phyloP scores from a whole-genome alignment of 768 basidiomycete genomes.

The Mycena amicta region DNA sequence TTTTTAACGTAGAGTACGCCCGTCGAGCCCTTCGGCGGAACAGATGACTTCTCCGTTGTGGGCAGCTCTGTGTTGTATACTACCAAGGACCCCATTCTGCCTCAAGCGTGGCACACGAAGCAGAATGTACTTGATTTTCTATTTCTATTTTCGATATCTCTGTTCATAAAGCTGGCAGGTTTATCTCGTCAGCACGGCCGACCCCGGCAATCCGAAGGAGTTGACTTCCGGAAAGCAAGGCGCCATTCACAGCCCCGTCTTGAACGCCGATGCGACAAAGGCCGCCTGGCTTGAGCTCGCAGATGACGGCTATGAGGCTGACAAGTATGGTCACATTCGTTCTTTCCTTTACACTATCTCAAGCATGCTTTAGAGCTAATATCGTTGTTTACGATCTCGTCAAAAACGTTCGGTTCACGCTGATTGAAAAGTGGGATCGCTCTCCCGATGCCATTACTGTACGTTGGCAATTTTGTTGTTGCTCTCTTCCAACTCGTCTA shows the following conservation, averaged over 20 bases:
- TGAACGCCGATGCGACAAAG: constrained; percentile 67
- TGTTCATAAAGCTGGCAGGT: constrained; percentile 38
- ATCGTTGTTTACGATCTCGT: constrained; percentile 78
- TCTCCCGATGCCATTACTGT: constrained; percentile 67
- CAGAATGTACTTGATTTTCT: constrained; percentile 65
- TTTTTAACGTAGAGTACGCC: constrained; percentile 55
- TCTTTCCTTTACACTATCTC: constrained; percentile 2
- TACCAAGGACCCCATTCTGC: constrained; percentile 79
- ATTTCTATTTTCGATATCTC: neutral
- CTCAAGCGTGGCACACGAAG: constrained; percentile 84
- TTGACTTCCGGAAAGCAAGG: constrained; percentile 86
- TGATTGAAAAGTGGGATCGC: constrained; percentile 87
- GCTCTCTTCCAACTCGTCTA: neutral
- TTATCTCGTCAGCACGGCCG: constrained; percentile 65
- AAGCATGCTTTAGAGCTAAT: constrained; percentile 52
- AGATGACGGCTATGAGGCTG: constrained; percentile 87
- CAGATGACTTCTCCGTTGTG: constrained; percentile 80
- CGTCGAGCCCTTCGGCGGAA: constrained; percentile 86
- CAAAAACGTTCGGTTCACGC: constrained; percentile 65
- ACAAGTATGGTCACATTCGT: constrained; percentile 50
- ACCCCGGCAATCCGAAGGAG: constrained; percentile 54
- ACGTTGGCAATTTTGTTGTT: constrained; percentile 26
- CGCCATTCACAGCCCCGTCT: constrained; percentile 73
- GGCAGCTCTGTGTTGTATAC: constrained; percentile 75
- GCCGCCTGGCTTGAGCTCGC: constrained; percentile 89